Conservation (phyloP, 2,329 filamentous ascomycete species). For the Talaromyces sp. region DNA sequence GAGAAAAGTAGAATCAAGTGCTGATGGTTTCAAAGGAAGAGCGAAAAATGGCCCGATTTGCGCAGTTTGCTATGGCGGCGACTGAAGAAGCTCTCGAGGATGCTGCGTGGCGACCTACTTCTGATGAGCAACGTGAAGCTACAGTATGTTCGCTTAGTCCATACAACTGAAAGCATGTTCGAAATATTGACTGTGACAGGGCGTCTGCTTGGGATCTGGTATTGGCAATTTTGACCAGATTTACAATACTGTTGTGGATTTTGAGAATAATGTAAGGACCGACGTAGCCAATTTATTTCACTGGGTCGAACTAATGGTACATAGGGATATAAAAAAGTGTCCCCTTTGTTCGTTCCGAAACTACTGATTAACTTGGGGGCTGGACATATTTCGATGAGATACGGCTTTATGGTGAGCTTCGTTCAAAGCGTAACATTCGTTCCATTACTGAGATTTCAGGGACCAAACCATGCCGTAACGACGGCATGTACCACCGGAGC, state of each 20-base stretch:
- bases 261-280: constrained; percentile 63
- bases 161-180: not conserved
- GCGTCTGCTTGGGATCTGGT: constrained; percentile 89
- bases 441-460: constrained; percentile 45
- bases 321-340: constrained; percentile 88
- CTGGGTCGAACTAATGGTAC: constrained; percentile 17
- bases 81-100: constrained; percentile 81
- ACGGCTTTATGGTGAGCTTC: constrained; percentile 64
- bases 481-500: constrained; percentile 96
- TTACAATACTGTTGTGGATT: constrained; percentile 76
- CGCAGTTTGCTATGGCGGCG: constrained; percentile 86
- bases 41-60: constrained; percentile 83
- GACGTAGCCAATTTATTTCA: not conserved
- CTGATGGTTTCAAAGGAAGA: constrained; percentile 48
- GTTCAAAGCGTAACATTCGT: not conserved
- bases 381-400: constrained; percentile 89
- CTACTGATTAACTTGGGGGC: constrained; percentile 93
- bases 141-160: constrained; percentile 52
- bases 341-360: constrained; percentile 87
- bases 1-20: not conserved
- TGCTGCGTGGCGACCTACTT: constrained; percentile 68
- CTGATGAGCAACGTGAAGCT: constrained; percentile 62
- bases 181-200: constrained; percentile 44
- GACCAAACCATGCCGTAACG: constrained; percentile 87
- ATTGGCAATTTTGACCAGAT: constrained; percentile 93